A percentile compares a stretch with the other conserved stretches of the same genome.
Evolutionary conservation across 257 asterid genomes (phyloP).

Genomic region (Lavandula angustifolia): DNA sequence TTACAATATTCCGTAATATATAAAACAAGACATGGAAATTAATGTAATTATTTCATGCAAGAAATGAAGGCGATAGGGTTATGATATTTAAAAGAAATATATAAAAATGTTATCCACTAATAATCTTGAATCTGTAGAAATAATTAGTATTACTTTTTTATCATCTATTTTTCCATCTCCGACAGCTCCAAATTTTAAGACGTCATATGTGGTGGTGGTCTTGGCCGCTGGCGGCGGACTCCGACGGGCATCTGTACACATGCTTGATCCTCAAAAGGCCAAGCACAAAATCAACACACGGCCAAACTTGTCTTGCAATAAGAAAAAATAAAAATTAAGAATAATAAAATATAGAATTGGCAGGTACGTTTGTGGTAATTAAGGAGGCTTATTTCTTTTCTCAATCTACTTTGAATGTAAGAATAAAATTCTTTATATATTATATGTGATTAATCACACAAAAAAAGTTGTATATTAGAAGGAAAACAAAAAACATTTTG

Average conservation of each 20-base stretch:
- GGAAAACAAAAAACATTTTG: too few species aligned
- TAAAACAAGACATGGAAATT: not conserved
- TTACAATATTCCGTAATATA: not conserved
- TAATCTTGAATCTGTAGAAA: not conserved
- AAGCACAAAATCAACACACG: conserved; percentile 22
- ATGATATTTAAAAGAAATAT: too few species aligned
- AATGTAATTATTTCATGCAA: not conserved
- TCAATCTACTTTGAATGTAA: not conserved
- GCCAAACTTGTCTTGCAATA: conserved; percentile 19
- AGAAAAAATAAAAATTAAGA: not conserved
- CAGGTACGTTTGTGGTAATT: not conserved
- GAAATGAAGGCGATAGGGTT: not conserved
- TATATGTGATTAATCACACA: not conserved
- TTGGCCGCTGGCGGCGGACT: not conserved
- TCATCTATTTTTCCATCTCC: conserved; percentile 40
- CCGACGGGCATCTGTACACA: conserved; percentile 11
- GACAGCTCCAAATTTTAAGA: conserved; percentile 36
- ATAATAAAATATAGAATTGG: not conserved
- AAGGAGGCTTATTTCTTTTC: not conserved
- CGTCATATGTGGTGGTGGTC: conserved; percentile 24
- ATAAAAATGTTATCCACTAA: not conserved
- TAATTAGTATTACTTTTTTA: conserved; percentile 30
- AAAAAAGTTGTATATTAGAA: not conserved
- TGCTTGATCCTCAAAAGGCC: conserved; percentile 23
- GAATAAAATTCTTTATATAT: not conserved